phyloP scores from a whole-genome alignment of 164 flowering plant species.

The Litsea cubeba region DNA sequence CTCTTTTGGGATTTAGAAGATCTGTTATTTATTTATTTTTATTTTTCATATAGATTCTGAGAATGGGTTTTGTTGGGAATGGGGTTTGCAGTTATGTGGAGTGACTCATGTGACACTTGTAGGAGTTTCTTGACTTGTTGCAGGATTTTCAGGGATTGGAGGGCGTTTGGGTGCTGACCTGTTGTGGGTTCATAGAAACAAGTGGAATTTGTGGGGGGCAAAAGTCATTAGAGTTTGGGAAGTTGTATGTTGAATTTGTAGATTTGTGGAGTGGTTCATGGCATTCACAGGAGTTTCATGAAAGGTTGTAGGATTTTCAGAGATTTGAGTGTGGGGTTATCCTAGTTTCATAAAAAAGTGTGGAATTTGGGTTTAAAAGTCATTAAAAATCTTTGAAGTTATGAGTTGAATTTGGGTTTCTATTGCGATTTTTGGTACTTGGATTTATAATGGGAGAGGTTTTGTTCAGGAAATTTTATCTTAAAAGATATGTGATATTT shows the following conservation, averaged over 20 bases:
- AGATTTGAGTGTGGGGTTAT: neutral
- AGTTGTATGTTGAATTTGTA: neutral
- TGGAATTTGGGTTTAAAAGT: too few species aligned
- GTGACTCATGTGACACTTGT: neutral
- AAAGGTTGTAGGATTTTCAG: neutral
- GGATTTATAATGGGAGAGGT: neutral
- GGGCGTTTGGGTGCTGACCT: neutral
- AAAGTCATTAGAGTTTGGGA: neutral
- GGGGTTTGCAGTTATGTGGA: neutral
- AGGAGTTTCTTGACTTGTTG: neutral
- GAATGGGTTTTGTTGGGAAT: constrained; percentile 12
- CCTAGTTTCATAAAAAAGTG: too few species aligned
- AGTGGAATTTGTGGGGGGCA: neutral
- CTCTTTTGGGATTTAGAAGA: too few species aligned
- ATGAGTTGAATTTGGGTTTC: too few species aligned
- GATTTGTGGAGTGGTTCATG: neutral
- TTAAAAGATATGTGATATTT: neutral
- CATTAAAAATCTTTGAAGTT: too few species aligned
- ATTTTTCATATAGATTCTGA: neutral
- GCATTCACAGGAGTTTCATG: neutral
- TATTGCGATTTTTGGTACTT: neutral
- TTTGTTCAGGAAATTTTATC: neutral
- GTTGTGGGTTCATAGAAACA: neutral
- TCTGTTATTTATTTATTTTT: neutral
- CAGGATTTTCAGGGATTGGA: constrained; percentile 2